Evolutionary conservation across 768 basidiomycete species (phyloP).

Genomic region (Mycena albidolilacea): DNA sequence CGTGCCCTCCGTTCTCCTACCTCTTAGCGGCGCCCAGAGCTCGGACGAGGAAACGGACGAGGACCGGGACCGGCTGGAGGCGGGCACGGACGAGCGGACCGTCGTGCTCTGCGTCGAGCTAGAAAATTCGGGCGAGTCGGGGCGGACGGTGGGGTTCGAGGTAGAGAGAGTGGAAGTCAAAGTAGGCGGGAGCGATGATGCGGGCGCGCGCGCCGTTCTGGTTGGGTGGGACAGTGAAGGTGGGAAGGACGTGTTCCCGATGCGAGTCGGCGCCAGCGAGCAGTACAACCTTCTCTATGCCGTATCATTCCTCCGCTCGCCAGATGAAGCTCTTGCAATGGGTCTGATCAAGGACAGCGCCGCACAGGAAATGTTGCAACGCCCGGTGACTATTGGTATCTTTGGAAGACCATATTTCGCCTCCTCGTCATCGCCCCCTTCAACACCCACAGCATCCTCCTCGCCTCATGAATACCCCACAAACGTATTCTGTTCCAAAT

Average conservation of each 20-base stretch:
- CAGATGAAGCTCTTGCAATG: conserved; percentile 66
- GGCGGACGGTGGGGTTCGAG: conserved; percentile 74
- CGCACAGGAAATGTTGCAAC: conserved; percentile 55
- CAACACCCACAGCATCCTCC: conserved; percentile 23
- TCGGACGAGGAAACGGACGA: conserved; percentile 50
- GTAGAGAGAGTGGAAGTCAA: conserved; percentile 84
- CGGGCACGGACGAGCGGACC: conserved; percentile 84
- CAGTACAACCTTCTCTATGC: conserved; percentile 93
- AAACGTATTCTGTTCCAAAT: conserved; percentile 82
- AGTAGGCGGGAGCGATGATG: conserved; percentile 71
- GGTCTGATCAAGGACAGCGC: conserved; percentile 47
- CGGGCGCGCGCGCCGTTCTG: conserved; percentile 62
- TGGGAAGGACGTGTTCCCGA: conserved; percentile 75
- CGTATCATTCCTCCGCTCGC: conserved; percentile 83
- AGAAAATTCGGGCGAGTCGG: conserved; percentile 83
- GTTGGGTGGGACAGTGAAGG: conserved; percentile 73
- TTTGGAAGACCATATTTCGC: conserved; percentile 77
- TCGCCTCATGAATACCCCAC: conserved; percentile 70
- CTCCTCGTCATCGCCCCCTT: conserved; percentile 17
- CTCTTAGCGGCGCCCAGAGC: conserved; percentile 51
- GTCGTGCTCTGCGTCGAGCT: conserved; percentile 94
- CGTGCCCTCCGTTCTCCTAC: conserved; percentile 86
- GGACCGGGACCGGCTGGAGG: conserved; percentile 72
- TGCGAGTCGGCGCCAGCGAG: conserved; percentile 77
- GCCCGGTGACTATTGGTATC: conserved; percentile 86